Evolutionary conservation across 495 filamentous ascomycete genomes (phyloP).

Genomic region (Trichocladium antarcticum): DNA sequence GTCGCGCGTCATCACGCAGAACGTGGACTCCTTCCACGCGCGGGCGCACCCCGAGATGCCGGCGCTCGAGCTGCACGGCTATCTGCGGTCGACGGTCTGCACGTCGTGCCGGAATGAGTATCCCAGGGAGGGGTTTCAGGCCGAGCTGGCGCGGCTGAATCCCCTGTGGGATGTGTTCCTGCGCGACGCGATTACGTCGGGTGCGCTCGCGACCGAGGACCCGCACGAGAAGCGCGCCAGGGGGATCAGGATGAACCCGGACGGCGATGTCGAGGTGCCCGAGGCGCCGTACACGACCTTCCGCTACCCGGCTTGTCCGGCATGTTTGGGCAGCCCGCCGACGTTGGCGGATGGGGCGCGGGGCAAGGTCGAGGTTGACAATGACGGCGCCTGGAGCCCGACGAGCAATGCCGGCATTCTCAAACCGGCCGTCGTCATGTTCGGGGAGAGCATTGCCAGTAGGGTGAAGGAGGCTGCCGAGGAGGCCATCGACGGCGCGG

Average conservation of each 20-base stretch:
- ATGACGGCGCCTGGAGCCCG: constrained; percentile 66
- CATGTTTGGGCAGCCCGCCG: constrained; percentile 60
- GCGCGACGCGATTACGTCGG: constrained; percentile 52
- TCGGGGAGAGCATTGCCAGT: constrained; percentile 72
- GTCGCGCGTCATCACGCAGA: constrained; percentile 78
- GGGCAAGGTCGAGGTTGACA: constrained; percentile 56
- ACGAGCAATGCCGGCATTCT: constrained; percentile 65
- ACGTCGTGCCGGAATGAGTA: constrained; percentile 61
- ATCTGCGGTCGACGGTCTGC: constrained; percentile 69
- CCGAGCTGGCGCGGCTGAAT: constrained; percentile 64
- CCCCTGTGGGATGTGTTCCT: constrained; percentile 78
- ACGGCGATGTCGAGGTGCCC: constrained; percentile 90
- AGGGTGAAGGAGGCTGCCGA: constrained; percentile 67
- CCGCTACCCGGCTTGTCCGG: constrained; percentile 80
- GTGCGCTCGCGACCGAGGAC: constrained; percentile 68
- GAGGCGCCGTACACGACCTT: constrained; percentile 80
- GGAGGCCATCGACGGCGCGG: constrained; percentile 62
- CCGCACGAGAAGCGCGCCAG: constrained; percentile 53
- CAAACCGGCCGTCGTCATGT: constrained; percentile 91
- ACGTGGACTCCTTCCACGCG: constrained; percentile 90
- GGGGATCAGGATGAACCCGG: constrained; percentile 77
- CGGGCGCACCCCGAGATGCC: constrained; percentile 60
- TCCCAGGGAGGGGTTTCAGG: constrained; percentile 61
- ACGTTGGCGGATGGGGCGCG: constrained; percentile 43
- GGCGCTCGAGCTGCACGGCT: constrained; percentile 84